Conservation (phyloP, 2,329 filamentous ascomycete species). For the Penicillium italicum region DNA sequence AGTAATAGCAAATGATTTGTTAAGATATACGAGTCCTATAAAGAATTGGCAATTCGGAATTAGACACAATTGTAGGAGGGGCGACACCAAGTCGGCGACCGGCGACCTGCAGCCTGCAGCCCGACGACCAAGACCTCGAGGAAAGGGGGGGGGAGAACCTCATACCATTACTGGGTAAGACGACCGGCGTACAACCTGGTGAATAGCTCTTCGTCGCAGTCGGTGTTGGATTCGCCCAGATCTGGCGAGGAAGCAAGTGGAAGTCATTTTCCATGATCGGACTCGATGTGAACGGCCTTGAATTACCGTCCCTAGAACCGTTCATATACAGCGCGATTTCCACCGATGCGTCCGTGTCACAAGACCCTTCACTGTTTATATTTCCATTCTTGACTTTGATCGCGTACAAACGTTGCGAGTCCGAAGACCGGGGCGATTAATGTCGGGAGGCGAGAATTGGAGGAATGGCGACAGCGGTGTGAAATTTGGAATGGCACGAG, state of each 20-base stretch:
- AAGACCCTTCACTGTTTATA: not conserved
- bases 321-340: conserved; percentile 11
- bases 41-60: not conserved
- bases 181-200: conserved; percentile 60
- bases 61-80: not conserved
- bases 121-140: not conserved
- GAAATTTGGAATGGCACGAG: not conserved
- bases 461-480: not conserved
- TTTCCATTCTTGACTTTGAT: conserved; percentile 16
- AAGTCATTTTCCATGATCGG: conserved; percentile 35
- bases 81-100: not conserved
- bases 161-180: conserved; percentile 57
- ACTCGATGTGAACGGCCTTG: conserved; percentile 10
- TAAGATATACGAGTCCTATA: conserved; percentile 42
- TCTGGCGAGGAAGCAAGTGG: conserved; percentile 38
- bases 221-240: conserved; percentile 40
- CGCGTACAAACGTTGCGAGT: conserved; percentile 9
- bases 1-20: conserved; percentile 42
- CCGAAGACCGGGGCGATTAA: not conserved
- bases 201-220: conserved; percentile 36
- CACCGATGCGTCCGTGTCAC: conserved; percentile 4
- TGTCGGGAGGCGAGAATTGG: not conserved
- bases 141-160: not conserved
- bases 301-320: conserved; percentile 11
- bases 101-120: not conserved